Base-by-base conservation (phyloP, 768 basidiomycete species). In the Terana coerulea region DNA sequence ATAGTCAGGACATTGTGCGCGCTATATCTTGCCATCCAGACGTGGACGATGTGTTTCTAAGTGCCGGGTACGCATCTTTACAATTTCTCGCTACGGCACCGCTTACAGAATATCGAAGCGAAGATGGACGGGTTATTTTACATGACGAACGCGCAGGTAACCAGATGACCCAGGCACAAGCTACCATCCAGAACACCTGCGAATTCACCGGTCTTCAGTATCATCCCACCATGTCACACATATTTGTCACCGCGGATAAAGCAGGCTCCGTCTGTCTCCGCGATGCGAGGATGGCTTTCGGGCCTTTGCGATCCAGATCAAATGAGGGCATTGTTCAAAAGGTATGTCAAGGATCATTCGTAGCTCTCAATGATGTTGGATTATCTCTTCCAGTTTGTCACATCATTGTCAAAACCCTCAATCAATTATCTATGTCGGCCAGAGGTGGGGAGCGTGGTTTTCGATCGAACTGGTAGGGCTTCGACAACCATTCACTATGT, bases 201-300 rank as follows among this genome's bases (percentile, higher is more conserved):
- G 84, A 86, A 59, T 78, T 86, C 47, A 84, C 84, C 0, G 78
- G 80, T 34, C 78, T 84, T 5, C 75, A 82, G 57, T 83, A 76
- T 47, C 86, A 91, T 61, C 89, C 89, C 11, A 61, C 55, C 26
- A 79, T 84, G 72, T 80, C 84, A 31, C 74, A 88, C 57, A 61
- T 89, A 42, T 90, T 91, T 55, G 77, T 76, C 5, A 86, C 83
- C 3, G 79, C 82, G 50, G 84, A 88, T 55, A 69, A 61, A 10
- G 66, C 60, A 14, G 87, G 88, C 3, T 65, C 67, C 21, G 81
- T 89, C 3, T 80, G 75, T 57, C 77, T 91, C 51, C 79, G 86
- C 14, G 88, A 91, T 64, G 68, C 70, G 14, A 74, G 88, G 11
- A 89, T 88, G 84, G 78, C 85, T 0, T 91, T 89, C 64, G 83